Conservation (phyloP, 1,284 basidiomycete genomes). For the Moesziomyces sp. region DNA sequence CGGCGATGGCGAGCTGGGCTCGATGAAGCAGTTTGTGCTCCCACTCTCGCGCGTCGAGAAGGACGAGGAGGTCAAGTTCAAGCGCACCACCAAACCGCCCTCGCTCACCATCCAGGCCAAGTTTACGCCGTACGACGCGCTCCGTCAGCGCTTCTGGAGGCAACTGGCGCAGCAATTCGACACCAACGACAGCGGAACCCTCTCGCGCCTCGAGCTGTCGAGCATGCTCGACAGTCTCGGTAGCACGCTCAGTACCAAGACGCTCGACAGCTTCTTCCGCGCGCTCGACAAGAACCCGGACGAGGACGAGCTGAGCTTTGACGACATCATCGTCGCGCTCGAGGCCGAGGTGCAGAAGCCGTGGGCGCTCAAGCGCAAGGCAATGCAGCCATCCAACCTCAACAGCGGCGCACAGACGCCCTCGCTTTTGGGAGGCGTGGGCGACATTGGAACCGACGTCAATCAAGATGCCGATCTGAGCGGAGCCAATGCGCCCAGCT, state of each 20-base stretch:
- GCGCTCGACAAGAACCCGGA: slow-evolving; percentile 75
- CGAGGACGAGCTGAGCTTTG: slow-evolving; percentile 79
- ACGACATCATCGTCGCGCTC: slow-evolving; percentile 71
- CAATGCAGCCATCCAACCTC: slow-evolving; percentile 3
- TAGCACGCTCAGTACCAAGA: slow-evolving; percentile 84
- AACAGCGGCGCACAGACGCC: slow-evolving; percentile 49
- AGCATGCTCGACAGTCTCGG: slow-evolving; percentile 98
- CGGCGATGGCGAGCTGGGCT: slow-evolving; percentile 34
- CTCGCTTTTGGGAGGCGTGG: slow-evolving; percentile 24
- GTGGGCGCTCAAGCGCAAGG: slow-evolving; percentile 46
- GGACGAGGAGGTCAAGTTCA: slow-evolving; percentile 56
- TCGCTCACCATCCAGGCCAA: slow-evolving; percentile 76
- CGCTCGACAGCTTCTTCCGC: slow-evolving; percentile 75
- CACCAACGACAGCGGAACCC: slow-evolving; percentile 80
- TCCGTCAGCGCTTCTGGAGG: slow-evolving; percentile 79
- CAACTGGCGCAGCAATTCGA: slow-evolving; percentile 92
- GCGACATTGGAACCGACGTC: slow-evolving; percentile 25
- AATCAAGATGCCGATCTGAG: slow-evolving; percentile 45
- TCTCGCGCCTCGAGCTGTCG: slow-evolving; percentile 87
- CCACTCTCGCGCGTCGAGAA: slow-evolving; percentile 45
- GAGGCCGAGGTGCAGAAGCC: slow-evolving; percentile 57
- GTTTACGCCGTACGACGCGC: slow-evolving; percentile 86
- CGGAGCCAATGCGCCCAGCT: slow-evolving; percentile 42
- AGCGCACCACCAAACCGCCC: slow-evolving; percentile 20
- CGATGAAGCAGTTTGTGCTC: slow-evolving; percentile 49